Evolutionary conservation across 257 asterid species (phyloP).

Genomic region (Nemophila menziesii): DNA sequence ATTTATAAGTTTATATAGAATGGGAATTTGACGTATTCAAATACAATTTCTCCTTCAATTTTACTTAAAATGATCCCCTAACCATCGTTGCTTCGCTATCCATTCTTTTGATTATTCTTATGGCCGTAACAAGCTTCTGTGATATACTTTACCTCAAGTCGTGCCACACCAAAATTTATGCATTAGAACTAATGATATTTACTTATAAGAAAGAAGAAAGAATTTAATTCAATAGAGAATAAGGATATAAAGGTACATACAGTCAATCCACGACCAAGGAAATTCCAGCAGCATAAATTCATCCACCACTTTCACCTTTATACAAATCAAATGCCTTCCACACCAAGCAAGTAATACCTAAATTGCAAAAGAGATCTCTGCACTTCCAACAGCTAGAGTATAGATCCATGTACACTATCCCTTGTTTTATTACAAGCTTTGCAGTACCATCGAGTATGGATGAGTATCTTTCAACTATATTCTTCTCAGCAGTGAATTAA

Average conservation of each 20-base stretch:
- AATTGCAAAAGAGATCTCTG: slow-evolving; percentile 64
- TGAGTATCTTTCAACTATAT: slow-evolving; percentile 48
- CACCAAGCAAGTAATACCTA: slow-evolving; percentile 95
- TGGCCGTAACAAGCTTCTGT: slow-evolving; percentile 75
- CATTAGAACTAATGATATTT: slow-evolving; percentile 11
- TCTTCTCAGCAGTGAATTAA: slow-evolving; percentile 69
- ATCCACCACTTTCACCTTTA: slow-evolving; percentile 77
- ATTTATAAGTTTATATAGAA: no score
- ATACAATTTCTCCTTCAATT: slow-evolving; percentile 53
- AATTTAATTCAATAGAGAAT: not conserved
- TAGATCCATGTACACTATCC: slow-evolving; percentile 67
- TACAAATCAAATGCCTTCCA: slow-evolving; percentile 64
- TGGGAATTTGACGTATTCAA: slow-evolving; percentile 39
- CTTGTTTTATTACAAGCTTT: slow-evolving; percentile 67
- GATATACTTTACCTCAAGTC: slow-evolving; percentile 68
- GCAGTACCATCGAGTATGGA: slow-evolving; percentile 39
- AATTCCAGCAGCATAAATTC: slow-evolving; percentile 65
- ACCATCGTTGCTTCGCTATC: slow-evolving; percentile 58
- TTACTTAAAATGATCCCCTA: slow-evolving; percentile 36
- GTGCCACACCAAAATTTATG: slow-evolving; percentile 72
- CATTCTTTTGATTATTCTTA: slow-evolving; percentile 53
- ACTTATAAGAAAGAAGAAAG: not conserved
- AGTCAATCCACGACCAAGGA: slow-evolving; percentile 78
- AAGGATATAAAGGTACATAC: slow-evolving; percentile 30
- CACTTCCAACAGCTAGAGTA: slow-evolving; percentile 73